Base-by-base conservation (phyloP, 2,329 filamentous ascomycete species). In the Pseudogymnoascus verrucosus region DNA sequence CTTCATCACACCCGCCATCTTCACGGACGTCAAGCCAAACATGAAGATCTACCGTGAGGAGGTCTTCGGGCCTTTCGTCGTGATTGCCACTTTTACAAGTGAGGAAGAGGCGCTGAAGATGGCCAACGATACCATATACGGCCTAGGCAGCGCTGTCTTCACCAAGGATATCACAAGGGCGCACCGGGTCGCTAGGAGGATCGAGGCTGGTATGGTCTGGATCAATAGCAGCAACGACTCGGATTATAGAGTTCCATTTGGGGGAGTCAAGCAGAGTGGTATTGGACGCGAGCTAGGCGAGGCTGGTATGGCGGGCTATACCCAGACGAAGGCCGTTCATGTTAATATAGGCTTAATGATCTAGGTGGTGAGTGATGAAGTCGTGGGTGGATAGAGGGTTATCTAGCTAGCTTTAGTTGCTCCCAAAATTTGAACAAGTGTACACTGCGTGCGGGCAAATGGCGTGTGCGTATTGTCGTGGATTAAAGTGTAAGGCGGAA, bases 1-100 rank as follows among this genome's bases (percentile, higher is more conserved):
- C 79, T 90, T 89, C 79, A 89, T 90, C 73, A 79, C 88, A 76
- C 87, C 87, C 10, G 89, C 87, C 69, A 87, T 90, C 78, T 89
- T 90, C 82, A 83, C 84, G 71, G 83, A 87, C 72, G 87, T 89
- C 67, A 84, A 79, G 54, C 82, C 86, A 67, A 82, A 89, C 75
- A 89, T 89, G 86, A 88, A 86, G 81, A 89, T 90, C 71, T 82
- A 87, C 74, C 83, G 88, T 76, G 86, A 89, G 75, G 87, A 90
- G 76, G 89, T 90, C 75, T 90, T 90, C 74, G 87, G 87, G 65
- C 87, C 87, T 42, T 87, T 90, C 67, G 88, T 85, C 79, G 80
- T 84, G 66, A 85, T 90, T 72, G 79, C 84, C 75, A 89, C 89
- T 76, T 89, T 90, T 80, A 84, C 84, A 77, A 84, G 79, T 70